Percentiles rank a stretch among this genome's conserved stretches.
Conservation (phyloP, 805 yeast species). For the Hanseniaspora meyeri region DNA sequence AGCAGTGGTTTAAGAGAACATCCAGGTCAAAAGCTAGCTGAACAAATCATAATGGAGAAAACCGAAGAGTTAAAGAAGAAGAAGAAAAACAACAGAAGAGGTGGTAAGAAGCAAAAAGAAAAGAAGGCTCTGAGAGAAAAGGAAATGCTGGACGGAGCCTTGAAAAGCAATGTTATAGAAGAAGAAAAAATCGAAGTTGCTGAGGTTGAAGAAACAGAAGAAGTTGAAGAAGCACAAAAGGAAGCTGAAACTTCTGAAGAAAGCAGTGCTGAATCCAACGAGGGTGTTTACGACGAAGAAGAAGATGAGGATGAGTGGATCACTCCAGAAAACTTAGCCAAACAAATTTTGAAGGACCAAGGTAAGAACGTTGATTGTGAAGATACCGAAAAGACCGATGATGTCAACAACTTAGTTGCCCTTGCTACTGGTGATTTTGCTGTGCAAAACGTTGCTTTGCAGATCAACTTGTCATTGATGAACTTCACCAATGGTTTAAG, state of each 20-base stretch:
- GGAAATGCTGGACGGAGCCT: conserved; percentile 5
- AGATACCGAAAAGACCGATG: conserved; percentile 29
- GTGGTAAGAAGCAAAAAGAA: conserved; percentile 53
- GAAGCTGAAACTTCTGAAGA: neutral
- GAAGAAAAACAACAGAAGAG: conserved; percentile 45
- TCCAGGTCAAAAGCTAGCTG: conserved; percentile 48
- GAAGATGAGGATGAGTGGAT: conserved; percentile 90
- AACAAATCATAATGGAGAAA: conserved; percentile 19
- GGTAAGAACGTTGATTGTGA: conserved; percentile 40
- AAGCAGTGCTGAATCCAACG: conserved; percentile 1
- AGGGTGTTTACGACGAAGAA: conserved; percentile 31
- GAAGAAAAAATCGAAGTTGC: conserved; percentile 7
- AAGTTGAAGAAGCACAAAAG: conserved; percentile 19
- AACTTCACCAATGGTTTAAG: conserved; percentile 73
- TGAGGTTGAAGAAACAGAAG: conserved; percentile 22
- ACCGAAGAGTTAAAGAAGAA: conserved; percentile 18
- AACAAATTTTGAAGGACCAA: conserved; percentile 55
- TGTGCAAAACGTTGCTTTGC: conserved; percentile 87
- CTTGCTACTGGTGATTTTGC: conserved; percentile 94
- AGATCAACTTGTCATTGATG: conserved; percentile 76
- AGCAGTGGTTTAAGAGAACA: conserved; percentile 58
- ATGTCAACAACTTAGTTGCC: conserved; percentile 53
- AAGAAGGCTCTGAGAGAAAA: conserved; percentile 37
- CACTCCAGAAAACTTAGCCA: conserved; percentile 70
- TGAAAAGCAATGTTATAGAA: conserved; percentile 14